phyloP scores from a whole-genome alignment of 495 filamentous ascomycete species.

The Neurospora hispaniola region DNA sequence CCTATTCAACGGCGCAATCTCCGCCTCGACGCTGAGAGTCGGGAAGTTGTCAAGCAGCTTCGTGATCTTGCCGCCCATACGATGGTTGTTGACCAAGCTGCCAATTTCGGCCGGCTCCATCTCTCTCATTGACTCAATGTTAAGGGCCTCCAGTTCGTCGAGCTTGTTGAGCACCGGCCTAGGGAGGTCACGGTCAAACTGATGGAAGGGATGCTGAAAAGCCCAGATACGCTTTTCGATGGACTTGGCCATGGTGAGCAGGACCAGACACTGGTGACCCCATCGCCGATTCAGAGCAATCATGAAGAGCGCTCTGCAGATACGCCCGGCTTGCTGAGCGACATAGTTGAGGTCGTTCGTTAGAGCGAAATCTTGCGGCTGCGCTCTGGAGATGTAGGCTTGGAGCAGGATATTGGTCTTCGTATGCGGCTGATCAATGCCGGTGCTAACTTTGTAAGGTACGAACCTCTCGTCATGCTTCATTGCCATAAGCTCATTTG shows the following conservation, averaged over 20 bases:
- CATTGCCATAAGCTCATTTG: constrained; percentile 54
- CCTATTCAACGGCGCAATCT: constrained; percentile 91
- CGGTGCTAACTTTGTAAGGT: constrained; percentile 63
- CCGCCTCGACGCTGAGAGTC: constrained; percentile 76
- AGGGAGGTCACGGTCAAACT: constrained; percentile 69
- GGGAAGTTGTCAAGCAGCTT: constrained; percentile 86
- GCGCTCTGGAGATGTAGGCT: constrained; percentile 82
- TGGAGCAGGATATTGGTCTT: constrained; percentile 97
- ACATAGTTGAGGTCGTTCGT: constrained; percentile 89
- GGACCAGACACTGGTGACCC: constrained; percentile 86
- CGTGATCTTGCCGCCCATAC: constrained; percentile 69
- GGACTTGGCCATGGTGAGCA: constrained; percentile 84
- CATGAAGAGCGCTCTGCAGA: constrained; percentile 93
- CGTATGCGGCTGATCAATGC: constrained; percentile 65
- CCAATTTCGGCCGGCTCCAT: constrained; percentile 92
- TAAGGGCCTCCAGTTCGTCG: constrained; percentile 61
- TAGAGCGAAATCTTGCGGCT: constrained; percentile 84
- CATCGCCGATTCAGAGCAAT: constrained; percentile 88
- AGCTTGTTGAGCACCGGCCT: constrained; percentile 72
- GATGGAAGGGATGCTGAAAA: constrained; percentile 86
- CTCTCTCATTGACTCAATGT: constrained; percentile 73
- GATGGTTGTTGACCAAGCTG: constrained; percentile 77
- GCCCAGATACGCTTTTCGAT: constrained; percentile 94
- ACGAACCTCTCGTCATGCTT: constrained; percentile 52
- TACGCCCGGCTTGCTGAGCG: constrained; percentile 87